Base-by-base conservation (phyloP, 257 asterid species). In the Nicotiana otophora region DNA sequence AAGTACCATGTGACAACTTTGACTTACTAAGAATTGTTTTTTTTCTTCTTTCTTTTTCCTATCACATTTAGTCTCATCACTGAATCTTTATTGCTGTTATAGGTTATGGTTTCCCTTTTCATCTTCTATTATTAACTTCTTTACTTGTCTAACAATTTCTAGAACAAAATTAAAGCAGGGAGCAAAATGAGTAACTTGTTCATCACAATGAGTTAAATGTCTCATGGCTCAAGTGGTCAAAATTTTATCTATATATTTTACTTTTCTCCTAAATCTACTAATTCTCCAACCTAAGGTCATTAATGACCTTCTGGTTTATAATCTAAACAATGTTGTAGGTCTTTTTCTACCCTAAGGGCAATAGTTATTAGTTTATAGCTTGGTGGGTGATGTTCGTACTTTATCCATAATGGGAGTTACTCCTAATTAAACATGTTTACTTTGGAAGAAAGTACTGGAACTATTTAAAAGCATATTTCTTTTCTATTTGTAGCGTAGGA, bases 1-100 rank as follows among this genome's bases (percentile, higher is more conserved):
- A 81, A 85, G 90, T 81, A 86, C 62, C 62, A 26, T 42, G 84
- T 66, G 75, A 84, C 84, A 67, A 84, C 84, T 86, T 83, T 87
- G 86, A 83, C 82, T 81, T 72, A 81, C 77, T 84, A 65, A 78
- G 68, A 82, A 74, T 74, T 82, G 36, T 54, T 77, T 19, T 81
- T 0, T 69, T 79, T 83, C 7, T 79, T 83, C 7, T n/a, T 28
- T 80, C 53, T 19, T 81, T 72, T 64, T 10, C 10, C 68, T 23
- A 64, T 8, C 55, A 42, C 55, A 33, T 26, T 75, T 54, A 60
- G 57, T 77, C 68, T 64, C 80, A 36, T 80, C 33, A 81, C 42
- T 84, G 53, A 11, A 31, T 83, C n/a, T 60, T 58, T 77, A 60
- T 53, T 83, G 4, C 83, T 31, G 23, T 48, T 34, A 57, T 23